phyloP scores from a whole-genome alignment of 768 basidiomycete genomes.

The Psilocybe azurescens region DNA sequence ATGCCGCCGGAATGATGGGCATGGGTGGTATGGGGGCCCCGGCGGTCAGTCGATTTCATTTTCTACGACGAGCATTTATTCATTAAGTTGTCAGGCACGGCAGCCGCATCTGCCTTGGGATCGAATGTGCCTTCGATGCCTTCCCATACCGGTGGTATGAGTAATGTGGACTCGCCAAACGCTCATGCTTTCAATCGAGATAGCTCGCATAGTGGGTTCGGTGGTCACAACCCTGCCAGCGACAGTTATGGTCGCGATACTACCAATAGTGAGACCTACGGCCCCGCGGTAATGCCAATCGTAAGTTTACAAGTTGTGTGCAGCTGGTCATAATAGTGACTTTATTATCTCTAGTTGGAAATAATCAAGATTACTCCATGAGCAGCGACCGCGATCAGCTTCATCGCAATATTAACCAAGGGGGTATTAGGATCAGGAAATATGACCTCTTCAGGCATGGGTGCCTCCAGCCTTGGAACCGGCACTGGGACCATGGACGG shows the following conservation, averaged over 20 bases:
- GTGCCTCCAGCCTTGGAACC: background rate
- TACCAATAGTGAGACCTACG: slow-evolving; percentile 4
- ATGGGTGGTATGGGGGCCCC: background rate
- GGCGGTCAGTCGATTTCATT: background rate
- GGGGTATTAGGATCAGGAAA: background rate
- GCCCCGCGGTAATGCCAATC: background rate
- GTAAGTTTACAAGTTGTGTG: background rate
- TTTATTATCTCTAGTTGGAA: background rate
- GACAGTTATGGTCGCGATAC: slow-evolving; percentile 9
- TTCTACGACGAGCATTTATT: background rate
- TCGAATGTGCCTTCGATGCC: background rate
- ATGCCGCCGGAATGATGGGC: background rate
- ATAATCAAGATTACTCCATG: background rate
- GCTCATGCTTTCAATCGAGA: slow-evolving; percentile 2
- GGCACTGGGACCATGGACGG: background rate
- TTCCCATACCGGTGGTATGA: background rate
- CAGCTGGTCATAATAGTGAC: background rate
- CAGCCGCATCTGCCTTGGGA: background rate
- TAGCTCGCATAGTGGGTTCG: slow-evolving; percentile 5
- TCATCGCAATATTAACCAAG: background rate
- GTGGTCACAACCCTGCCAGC: background rate
- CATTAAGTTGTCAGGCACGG: background rate
- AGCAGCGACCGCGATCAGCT: background rate
- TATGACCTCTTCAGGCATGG: background rate
- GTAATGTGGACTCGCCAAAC: background rate